Base-by-base conservation (phyloP, 495 filamentous ascomycete species). In the Trichoderma virens region DNA sequence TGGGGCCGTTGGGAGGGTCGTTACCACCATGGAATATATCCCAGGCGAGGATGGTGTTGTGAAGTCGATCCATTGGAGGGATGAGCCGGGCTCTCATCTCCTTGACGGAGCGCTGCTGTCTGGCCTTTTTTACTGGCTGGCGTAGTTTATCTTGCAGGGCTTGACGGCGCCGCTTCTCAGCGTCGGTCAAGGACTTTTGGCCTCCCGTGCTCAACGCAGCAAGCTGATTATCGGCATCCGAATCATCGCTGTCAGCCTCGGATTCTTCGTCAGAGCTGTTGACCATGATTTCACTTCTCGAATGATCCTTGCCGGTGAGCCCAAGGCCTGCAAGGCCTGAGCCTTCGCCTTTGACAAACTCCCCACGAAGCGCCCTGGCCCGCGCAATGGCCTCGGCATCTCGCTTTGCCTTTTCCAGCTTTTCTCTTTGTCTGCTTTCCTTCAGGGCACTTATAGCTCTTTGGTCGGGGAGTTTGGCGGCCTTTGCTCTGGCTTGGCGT, bases 51-150 rank as follows among this genome's bases (percentile, higher is more conserved):
- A 98, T 90, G 11, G 86, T 84, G 60, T 88, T 88, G 68, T 98
- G 95, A 32, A 98, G 79, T 7, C 83, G 79, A 32, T 92, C 88
- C 71, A 98, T 86, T 68, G 97, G 91, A 8, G 94, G 94, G 28
- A 92, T 88, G 61, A 98, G 77, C 59, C 94, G 87, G 60, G 94
- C 95, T 64, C 95, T 89, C 86, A 96, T 92, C 73, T 98, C 94
- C 71, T 92, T 93, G 2, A 87, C 85, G 27, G 90, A 92, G 32
- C 93, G 82, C 56, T 85, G 75, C 18, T 90, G 80, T 71, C 88
- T 90, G 60, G 82, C 75, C 76, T 95, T 96, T 76, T 89, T 91
- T 28, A 94, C 85, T 0, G 93, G 93, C 2, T 85, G 85, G 51
- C 85, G 84, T 2, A 70, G 67, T 60, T 79, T 73, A 45, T 77